Evolutionary conservation across 139 green algal genomes (phyloP).

Genomic region (Tetradesmus obliquus): DNA sequence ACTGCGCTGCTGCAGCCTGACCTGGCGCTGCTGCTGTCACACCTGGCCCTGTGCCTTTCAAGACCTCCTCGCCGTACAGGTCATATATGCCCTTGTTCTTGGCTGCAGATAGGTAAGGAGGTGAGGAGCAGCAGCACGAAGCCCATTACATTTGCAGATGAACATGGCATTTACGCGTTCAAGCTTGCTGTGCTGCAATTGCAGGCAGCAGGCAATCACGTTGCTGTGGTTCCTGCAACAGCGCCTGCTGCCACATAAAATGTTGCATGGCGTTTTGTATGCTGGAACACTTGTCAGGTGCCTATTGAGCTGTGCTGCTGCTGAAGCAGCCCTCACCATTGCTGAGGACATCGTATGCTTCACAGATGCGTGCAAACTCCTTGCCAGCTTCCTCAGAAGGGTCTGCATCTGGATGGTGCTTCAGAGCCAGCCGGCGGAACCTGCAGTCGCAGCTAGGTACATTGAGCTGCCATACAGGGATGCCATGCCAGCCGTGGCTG

Average conservation of each 20-base stretch:
- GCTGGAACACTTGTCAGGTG: neutral
- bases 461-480: too few relatives aligned
- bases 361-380: conserved; percentile 71
- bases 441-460: conserved; percentile 42
- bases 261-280: too few relatives aligned
- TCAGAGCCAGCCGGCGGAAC: conserved; percentile 76
- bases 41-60: conserved; percentile 71
- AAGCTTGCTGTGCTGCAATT: neutral
- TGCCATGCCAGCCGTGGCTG: too few relatives aligned
- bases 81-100: conserved; percentile 81
- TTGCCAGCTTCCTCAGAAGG: conserved; percentile 42
- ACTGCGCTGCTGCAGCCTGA: neutral
- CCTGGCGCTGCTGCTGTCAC: conserved; percentile 29
- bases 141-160: neutral
- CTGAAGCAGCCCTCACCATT: conserved; percentile 61
- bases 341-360: conserved; percentile 84
- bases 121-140: neutral
- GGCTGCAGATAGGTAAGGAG: conserved; percentile 55
- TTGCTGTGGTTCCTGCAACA: too few relatives aligned
- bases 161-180: neutral
- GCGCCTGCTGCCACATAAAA: neutral
- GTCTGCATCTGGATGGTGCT: conserved; percentile 81
- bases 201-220: too few relatives aligned
- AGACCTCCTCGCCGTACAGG: conserved; percentile 76
- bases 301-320: neutral